These are phyloP conservation scores for Polytolypa hystricis DNA, from an alignment of 2,329 filamentous ascomycete species.

Conservation along the genomic window DNA sequence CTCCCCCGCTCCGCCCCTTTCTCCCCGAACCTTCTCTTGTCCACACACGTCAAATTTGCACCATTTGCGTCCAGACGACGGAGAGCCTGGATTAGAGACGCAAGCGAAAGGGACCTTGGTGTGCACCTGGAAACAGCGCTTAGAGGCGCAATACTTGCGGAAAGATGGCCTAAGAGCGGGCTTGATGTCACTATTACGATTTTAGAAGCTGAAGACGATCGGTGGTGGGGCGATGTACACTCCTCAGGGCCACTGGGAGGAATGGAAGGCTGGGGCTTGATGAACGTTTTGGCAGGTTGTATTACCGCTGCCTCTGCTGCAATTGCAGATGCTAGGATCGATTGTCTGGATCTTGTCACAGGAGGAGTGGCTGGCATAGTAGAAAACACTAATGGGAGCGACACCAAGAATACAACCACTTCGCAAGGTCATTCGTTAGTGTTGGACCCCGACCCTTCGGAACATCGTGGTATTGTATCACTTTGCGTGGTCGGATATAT, in stretches of 20 bases:
- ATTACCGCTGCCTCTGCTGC: slow-evolving; percentile 91
- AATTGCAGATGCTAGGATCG: slow-evolving; percentile 86
- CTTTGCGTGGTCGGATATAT: slow-evolving; percentile 88
- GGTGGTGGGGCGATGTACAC: slow-evolving; percentile 49
- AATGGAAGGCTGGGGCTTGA: slow-evolving; percentile 68
- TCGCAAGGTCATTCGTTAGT: slow-evolving; percentile 33
- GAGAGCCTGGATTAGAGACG: slow-evolving; percentile 75
- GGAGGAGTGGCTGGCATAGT: slow-evolving; percentile 83
- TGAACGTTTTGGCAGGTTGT: slow-evolving; percentile 84
- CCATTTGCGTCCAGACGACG: slow-evolving; percentile 80
- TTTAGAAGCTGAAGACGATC: slow-evolving; percentile 82
- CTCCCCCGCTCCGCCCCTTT: slow-evolving; percentile 83
- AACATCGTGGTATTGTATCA: slow-evolving; percentile 66
- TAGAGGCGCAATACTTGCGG: slow-evolving; percentile 78
- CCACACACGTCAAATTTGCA: slow-evolving; percentile 91
- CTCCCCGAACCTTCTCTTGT: slow-evolving; percentile 81
- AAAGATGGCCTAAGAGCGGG: slow-evolving; percentile 96
- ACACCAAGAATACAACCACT: slow-evolving; percentile 19
- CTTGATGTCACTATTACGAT: slow-evolving; percentile 92
- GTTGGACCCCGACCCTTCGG: slow-evolving; percentile 70
- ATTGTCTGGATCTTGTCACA: slow-evolving; percentile 81
- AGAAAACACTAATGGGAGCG: slow-evolving; percentile 13
- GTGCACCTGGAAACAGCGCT: slow-evolving; percentile 86
- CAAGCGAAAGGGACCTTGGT: slow-evolving; percentile 76
- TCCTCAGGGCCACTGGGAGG: slow-evolving; percentile 32